Percentiles rank a stretch among this genome's conserved stretches.
Evolutionary conservation across 2,329 filamentous ascomycete genomes (phyloP).

Genomic region (Dendrostoma leiphaemia): DNA sequence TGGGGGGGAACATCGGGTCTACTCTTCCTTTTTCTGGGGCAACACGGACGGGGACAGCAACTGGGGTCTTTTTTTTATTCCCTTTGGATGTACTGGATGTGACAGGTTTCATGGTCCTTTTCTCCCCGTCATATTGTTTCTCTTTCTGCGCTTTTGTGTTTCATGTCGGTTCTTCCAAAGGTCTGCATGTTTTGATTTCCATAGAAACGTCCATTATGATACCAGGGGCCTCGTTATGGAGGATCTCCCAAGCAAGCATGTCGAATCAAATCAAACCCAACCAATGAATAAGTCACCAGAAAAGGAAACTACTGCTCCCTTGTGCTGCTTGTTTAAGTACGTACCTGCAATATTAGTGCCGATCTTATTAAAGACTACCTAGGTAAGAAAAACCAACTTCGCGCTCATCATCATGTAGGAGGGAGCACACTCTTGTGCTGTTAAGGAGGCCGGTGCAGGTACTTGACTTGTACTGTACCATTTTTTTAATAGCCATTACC

Average conservation of each 20-base stretch:
- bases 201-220: constrained; percentile 19
- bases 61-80: not conserved
- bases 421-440: no score
- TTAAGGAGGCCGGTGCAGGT: no score
- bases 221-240: constrained; percentile 13
- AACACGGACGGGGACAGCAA: not conserved
- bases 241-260: constrained; percentile 14
- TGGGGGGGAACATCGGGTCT: not conserved
- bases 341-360: no score
- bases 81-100: constrained; percentile 7
- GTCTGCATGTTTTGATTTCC: constrained; percentile 16
- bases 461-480: no score
- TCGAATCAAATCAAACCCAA: not conserved
- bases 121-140: not conserved
- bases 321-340: no score
- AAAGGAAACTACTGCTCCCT: no score
- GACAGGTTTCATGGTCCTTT: constrained; percentile 19
- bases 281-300: not conserved
- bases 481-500: no score
- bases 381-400: no score
- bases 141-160: constrained; percentile 7
- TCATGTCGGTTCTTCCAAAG: constrained; percentile 2
- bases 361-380: no score
- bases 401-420: no score
- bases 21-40: not conserved